These are phyloP conservation scores for Quercus suber DNA, from an alignment of 306 rosid genomes.

Conservation along the genomic window DNA sequence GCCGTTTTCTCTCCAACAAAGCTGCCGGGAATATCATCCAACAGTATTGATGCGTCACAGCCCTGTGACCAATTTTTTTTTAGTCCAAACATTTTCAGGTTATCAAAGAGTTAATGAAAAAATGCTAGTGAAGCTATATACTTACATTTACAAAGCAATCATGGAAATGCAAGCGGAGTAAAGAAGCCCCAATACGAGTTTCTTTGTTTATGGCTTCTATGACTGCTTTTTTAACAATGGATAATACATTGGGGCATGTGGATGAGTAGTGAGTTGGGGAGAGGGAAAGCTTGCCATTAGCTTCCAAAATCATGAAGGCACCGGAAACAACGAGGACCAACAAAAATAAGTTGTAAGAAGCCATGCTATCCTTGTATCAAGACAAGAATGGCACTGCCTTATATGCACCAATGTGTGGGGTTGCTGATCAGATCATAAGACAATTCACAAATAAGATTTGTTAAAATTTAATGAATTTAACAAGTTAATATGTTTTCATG, in stretches of 20 bases:
- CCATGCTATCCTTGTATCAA: constrained; percentile 25
- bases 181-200: constrained; percentile 52
- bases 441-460: no score
- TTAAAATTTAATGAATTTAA: not conserved
- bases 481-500: not conserved
- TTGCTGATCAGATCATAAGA: not conserved
- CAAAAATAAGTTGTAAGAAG: constrained; percentile 25
- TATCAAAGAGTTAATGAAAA: not conserved
- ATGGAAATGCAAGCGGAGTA: constrained; percentile 63
- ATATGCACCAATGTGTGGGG: not conserved
- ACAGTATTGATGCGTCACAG: constrained; percentile 56
- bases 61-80: constrained; percentile 32
- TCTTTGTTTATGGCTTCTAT: constrained; percentile 33
- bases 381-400: constrained; percentile 1
- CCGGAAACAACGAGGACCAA: constrained; percentile 26
- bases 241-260: constrained; percentile 39
- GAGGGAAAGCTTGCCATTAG: constrained; percentile 25
- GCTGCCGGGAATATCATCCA: constrained; percentile 44
- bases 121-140: not conserved
- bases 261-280: constrained; percentile 27
- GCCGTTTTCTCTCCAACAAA: constrained; percentile 63
- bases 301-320: constrained; percentile 4
- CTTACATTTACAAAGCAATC: constrained; percentile 70
- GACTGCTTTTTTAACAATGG: constrained; percentile 38
- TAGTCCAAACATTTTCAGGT: not conserved